These are phyloP conservation scores for Arthromyces matolae DNA, from an alignment of 768 basidiomycete genomes.

Conservation along the genomic window DNA sequence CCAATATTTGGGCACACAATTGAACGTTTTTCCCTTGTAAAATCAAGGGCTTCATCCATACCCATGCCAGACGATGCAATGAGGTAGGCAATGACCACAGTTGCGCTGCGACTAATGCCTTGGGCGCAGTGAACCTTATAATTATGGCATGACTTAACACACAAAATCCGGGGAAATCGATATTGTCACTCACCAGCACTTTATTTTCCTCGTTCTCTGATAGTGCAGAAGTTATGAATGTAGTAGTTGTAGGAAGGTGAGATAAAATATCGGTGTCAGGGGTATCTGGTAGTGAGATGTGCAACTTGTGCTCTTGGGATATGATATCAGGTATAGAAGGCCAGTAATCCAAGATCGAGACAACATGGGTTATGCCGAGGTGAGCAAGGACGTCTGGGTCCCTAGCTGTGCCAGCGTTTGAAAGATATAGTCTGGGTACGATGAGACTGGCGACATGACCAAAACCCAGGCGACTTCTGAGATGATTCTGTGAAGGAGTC, in stretches of 20 bases:
- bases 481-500: conserved; percentile 16
- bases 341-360: conserved; percentile 57
- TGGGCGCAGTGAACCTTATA: conserved; percentile 79
- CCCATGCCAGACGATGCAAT: conserved; percentile 51
- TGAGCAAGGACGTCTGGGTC: conserved; percentile 41
- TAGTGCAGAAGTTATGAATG: conserved; percentile 32
- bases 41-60: conserved; percentile 49
- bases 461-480: conserved; percentile 12
- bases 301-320: conserved; percentile 39
- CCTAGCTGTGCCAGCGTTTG: conserved; percentile 55
- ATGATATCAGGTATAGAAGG: conserved; percentile 45
- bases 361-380: conserved; percentile 70
- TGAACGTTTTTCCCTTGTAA: conserved; percentile 51
- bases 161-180: background rate
- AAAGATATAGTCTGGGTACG: conserved; percentile 54
- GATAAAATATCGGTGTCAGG: conserved; percentile 28
- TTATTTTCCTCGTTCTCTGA: conserved; percentile 32
- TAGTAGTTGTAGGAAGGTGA: conserved; percentile 33
- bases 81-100: conserved; percentile 72
- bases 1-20: conserved; percentile 67
- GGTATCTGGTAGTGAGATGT: conserved; percentile 38
- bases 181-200: conserved; percentile 30
- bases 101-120: conserved; percentile 74
- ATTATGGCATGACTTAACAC: background rate
- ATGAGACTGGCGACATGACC: conserved; percentile 34